Conservation (phyloP, 2,329 filamentous ascomycete genomes). For the Aspergillus felis region DNA sequence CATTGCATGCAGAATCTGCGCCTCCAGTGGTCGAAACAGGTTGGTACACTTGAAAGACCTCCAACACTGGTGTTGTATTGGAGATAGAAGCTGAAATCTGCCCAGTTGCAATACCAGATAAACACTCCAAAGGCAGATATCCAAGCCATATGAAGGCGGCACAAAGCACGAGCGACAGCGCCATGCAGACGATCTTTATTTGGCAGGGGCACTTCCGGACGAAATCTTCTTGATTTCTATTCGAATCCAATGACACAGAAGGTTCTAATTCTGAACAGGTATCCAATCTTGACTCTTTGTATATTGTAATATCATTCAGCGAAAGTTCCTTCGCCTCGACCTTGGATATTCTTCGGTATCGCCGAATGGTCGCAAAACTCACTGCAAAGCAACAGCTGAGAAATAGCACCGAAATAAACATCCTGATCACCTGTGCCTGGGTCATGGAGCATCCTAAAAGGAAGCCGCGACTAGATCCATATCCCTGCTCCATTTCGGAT, state of each 20-base stretch:
- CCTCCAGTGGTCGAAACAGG: conserved; percentile 54
- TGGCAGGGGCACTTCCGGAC: not conserved
- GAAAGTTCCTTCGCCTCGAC: not conserved
- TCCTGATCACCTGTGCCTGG: not conserved
- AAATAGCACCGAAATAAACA: not conserved
- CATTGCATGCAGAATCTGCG: conserved; percentile 17
- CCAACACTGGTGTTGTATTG: conserved; percentile 34
- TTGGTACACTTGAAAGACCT: conserved; percentile 67
- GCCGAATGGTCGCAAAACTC: not conserved
- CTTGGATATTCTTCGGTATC: not conserved
- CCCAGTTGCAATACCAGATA: not conserved
- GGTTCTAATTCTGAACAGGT: not conserved
- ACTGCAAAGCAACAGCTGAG: not conserved
- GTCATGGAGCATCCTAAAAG: not conserved
- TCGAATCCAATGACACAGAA: not conserved
- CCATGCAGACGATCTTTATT: not conserved
- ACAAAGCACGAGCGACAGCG: not conserved
- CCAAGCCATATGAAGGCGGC: not conserved
- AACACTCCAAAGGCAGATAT: not conserved
- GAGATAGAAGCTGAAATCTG: not conserved
- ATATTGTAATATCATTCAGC: not conserved
- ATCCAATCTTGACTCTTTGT: not conserved
- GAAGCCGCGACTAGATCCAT: not conserved
- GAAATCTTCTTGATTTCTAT: not conserved
- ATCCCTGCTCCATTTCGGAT: not conserved